Evolutionary conservation across 164 flowering plant species (phyloP).

Genomic region (Buxus sempervirens): DNA sequence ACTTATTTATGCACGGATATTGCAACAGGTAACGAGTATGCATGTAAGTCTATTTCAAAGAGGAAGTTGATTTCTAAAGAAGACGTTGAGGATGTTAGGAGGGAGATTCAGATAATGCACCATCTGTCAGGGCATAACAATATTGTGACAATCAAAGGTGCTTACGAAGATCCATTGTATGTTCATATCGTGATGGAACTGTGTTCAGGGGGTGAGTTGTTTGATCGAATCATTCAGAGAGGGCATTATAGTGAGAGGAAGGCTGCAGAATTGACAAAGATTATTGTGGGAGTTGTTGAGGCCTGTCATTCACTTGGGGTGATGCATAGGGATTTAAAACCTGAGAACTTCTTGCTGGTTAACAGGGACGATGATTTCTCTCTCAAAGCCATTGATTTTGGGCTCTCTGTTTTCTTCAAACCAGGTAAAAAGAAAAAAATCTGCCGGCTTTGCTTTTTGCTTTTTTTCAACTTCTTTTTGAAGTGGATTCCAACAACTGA

Average conservation of each 20-base stretch:
- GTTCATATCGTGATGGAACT: conserved; percentile 58
- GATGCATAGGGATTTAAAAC: too few relatives aligned
- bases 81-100: conserved; percentile 57
- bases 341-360: conserved; percentile 56
- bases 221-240: conserved; percentile 54
- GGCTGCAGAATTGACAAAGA: conserved; percentile 52
- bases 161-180: conserved; percentile 47
- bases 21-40: conserved; percentile 39
- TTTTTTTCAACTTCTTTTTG: too few relatives aligned
- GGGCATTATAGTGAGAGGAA: conserved; percentile 57
- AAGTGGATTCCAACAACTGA: too few relatives aligned
- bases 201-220: conserved; percentile 59
- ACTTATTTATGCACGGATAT: conserved; percentile 46
- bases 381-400: conserved; percentile 60
- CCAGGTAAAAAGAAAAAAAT: conserved; percentile 34
- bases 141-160: conserved; percentile 50
- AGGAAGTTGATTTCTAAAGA: conserved; percentile 47
- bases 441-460: too few relatives aligned
- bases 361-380: conserved; percentile 49
- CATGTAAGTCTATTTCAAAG: conserved; percentile 55
- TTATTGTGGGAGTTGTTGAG: conserved; percentile 52
- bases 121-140: conserved; percentile 56
- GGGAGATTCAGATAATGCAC: conserved; percentile 68
- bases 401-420: conserved; percentile 59
- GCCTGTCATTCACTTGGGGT: too few relatives aligned